These are phyloP conservation scores for Saccharomycopsis schoenii DNA, from an alignment of 805 yeast genomes.

Conservation along the genomic window DNA sequence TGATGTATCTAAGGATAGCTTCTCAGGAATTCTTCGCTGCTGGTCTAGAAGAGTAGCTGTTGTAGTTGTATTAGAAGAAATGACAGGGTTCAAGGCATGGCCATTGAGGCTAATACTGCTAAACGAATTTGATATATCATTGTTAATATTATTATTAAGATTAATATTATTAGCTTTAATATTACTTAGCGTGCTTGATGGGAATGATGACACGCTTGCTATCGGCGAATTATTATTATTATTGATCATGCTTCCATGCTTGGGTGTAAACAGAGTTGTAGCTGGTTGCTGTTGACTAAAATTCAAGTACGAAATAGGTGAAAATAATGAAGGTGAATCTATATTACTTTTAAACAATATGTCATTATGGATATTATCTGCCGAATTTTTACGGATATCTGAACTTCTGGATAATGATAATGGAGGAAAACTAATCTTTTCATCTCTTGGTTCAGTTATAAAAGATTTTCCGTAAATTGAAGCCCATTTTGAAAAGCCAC, in stretches of 20 bases:
- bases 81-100: background rate
- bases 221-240: background rate
- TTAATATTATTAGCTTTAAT: background rate
- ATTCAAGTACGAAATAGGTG: background rate
- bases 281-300: slow-evolving; percentile 17
- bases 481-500: slow-evolving; percentile 45
- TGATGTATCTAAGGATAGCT: background rate
- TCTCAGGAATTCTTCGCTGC: background rate
- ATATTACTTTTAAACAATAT: background rate
- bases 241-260: background rate
- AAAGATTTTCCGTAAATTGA: slow-evolving; percentile 17
- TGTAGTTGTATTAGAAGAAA: background rate
- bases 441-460: slow-evolving; percentile 14
- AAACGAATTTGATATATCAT: background rate
- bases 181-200: background rate
- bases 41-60: background rate
- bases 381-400: slow-evolving; percentile 4
- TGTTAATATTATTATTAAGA: background rate
- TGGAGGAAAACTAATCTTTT: slow-evolving; percentile 5
- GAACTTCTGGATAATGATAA: slow-evolving; percentile 9
- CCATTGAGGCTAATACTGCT: background rate
- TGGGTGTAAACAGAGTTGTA: background rate
- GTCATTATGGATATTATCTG: background rate
- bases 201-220: background rate
- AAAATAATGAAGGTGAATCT: background rate